A percentile compares a stretch with the other conserved stretches of the same genome.
These are phyloP conservation scores for Solanum chmielewskii DNA, from an alignment of 257 asterid genomes.

Conservation along the genomic window DNA sequence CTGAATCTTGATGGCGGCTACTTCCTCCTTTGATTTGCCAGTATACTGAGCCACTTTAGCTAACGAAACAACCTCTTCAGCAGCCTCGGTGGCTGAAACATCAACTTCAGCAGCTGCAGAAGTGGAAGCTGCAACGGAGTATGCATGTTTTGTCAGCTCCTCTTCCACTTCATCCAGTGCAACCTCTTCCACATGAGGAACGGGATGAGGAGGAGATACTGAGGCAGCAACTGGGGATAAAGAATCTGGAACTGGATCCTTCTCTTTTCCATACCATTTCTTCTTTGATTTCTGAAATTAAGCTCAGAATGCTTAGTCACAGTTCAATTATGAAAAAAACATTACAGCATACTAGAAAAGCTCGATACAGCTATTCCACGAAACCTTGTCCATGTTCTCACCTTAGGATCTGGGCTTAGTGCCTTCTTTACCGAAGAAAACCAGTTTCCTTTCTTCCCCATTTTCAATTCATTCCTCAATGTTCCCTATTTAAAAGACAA, in stretches of 20 bases:
- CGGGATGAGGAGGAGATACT: constrained; percentile 32
- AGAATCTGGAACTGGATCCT: constrained; percentile 24
- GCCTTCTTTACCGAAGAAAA: constrained; percentile 81
- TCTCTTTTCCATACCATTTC: constrained; percentile 37
- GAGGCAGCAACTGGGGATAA: constrained; percentile 23
- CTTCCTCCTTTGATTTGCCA: constrained; percentile 72
- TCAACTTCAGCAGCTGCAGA: constrained; percentile 68
- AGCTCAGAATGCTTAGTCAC: neutral
- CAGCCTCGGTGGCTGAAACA: constrained; percentile 57
- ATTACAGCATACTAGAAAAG: neutral
- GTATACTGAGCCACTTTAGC: constrained; percentile 27
- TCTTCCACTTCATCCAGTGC: constrained; percentile 38
- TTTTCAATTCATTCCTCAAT: constrained; percentile 40
- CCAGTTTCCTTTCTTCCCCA: constrained; percentile 94
- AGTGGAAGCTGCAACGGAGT: constrained; percentile 50
- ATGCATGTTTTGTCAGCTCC: constrained; percentile 58
- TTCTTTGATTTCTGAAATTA: constrained; percentile 46
- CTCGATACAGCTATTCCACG: neutral
- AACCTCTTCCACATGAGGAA: constrained; percentile 45
- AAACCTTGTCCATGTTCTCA: constrained; percentile 32
- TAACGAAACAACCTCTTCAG: constrained; percentile 46
- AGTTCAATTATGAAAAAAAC: neutral
- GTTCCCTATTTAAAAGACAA: constrained; percentile 1
- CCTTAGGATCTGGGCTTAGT: constrained; percentile 66
- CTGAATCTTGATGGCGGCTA: constrained; percentile 76